Conservation (phyloP, 1,284 basidiomycete genomes). For the Termitomyces sp. region DNA sequence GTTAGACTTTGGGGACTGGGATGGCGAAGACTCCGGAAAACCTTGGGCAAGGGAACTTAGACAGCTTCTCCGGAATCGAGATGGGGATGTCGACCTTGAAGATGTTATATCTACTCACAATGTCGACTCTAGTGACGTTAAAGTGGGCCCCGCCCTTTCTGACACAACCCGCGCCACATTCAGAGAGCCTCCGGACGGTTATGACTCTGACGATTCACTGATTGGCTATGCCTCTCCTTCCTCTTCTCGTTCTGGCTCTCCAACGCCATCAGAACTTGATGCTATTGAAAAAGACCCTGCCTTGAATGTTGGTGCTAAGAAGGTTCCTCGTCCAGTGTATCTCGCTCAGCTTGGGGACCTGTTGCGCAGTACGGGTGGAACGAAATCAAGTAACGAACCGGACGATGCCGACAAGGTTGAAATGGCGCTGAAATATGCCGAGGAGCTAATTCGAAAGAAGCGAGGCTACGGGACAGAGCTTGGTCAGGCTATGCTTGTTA, state of each 20-base stretch:
- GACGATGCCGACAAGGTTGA: conserved; percentile 75
- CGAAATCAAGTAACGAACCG: conserved; percentile 49
- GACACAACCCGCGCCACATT: conserved; percentile 13
- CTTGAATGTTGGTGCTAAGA: conserved; percentile 59
- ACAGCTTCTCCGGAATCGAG: conserved; percentile 42
- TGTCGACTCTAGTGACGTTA: background rate
- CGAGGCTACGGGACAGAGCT: conserved; percentile 80
- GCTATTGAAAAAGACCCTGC: conserved; percentile 86
- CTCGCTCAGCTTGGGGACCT: conserved; percentile 75
- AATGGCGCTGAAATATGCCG: conserved; percentile 72
- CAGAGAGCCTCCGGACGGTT: conserved; percentile 28
- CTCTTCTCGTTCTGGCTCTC: conserved; percentile 75
- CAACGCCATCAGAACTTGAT: conserved; percentile 72
- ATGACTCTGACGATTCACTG: conserved; percentile 81
- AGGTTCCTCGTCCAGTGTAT: conserved; percentile 74
- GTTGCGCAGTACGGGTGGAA: conserved; percentile 45
- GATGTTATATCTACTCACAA: conserved; percentile 11
- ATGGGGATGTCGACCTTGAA: conserved; percentile 40
- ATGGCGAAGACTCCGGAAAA: conserved; percentile 67
- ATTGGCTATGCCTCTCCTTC: conserved; percentile 66
- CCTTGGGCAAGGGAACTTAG: conserved; percentile 62
- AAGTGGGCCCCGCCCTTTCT: conserved; percentile 6
- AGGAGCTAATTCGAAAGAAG: conserved; percentile 80
- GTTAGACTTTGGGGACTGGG: conserved; percentile 83
- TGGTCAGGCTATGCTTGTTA: conserved; percentile 40